phyloP scores from a whole-genome alignment of 306 rosid genomes.

The Medicago truncatula region MtrunA17r5.0-ANR NC_053048.1:54903501-54904000 shows the following conservation, averaged over 20 bases:
- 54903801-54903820: slow-evolving; percentile 13
- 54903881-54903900: slow-evolving; percentile 10
- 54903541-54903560: slow-evolving; percentile 25
- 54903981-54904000: slow-evolving; percentile 24
- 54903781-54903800: slow-evolving; percentile 33
- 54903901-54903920: slow-evolving; percentile 14
- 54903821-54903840: slow-evolving; percentile 20
- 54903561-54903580: slow-evolving; percentile 26
- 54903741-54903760: slow-evolving; percentile 10
- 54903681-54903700: slow-evolving; percentile 16
- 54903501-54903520: slow-evolving; percentile 4
- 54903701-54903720: slow-evolving; percentile 5
- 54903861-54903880: slow-evolving; percentile 7
- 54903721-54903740: slow-evolving; percentile 20
- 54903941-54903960: neutral
- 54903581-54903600: neutral
- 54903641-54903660: neutral
- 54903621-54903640: slow-evolving; percentile 14
- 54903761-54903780: slow-evolving; percentile 21
- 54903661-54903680: slow-evolving; percentile 7
- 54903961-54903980: slow-evolving; percentile 17
- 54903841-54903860: neutral
- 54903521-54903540: slow-evolving; percentile 20
- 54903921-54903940: slow-evolving; percentile 2
- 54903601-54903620: slow-evolving; percentile 14